phyloP scores from a whole-genome alignment of 257 asterid species.

The Phtheirospermum japonicum region DNA sequence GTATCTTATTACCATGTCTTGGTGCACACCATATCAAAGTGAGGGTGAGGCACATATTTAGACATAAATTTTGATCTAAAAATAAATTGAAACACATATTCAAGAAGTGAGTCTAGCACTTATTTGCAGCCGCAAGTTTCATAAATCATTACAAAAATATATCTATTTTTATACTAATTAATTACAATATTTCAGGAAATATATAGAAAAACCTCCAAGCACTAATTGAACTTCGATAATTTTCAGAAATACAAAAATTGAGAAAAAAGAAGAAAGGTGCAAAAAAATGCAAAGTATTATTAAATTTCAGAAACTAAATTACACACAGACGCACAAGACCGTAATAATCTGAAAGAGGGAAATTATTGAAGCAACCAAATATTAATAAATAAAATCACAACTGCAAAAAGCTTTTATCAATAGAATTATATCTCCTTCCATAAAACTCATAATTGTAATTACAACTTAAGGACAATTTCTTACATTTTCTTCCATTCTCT shows the following conservation, averaged over 20 bases:
- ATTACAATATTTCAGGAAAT: too few relatives aligned
- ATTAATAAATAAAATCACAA: not conserved
- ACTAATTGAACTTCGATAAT: not conserved
- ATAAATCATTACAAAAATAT: not conserved
- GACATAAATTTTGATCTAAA: not conserved
- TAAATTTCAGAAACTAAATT: too few relatives aligned
- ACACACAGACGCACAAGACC: not conserved
- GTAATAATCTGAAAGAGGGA: not conserved
- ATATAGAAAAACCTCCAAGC: not conserved
- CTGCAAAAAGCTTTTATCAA: conserved; percentile 1
- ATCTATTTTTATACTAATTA: not conserved
- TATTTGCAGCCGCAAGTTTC: not conserved
- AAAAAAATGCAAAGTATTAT: too few relatives aligned
- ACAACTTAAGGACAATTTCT: conserved; percentile 33
- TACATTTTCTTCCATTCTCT: conserved; percentile 24
- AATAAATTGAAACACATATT: too few relatives aligned
- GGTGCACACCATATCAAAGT: not conserved
- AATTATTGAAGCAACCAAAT: not conserved
- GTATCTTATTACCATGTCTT: too few relatives aligned
- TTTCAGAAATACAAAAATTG: too few relatives aligned
- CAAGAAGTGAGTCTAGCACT: not conserved
- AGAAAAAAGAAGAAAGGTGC: too few relatives aligned
- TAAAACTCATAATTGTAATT: conserved; percentile 27
- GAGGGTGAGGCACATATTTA: conserved; percentile 7
- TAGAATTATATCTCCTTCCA: conserved; percentile 30